Evolutionary conservation across 805 yeast species (phyloP), one percentile per base, ranked within the genome.

Genomic region (Yamadazyma scolyti): DNA sequence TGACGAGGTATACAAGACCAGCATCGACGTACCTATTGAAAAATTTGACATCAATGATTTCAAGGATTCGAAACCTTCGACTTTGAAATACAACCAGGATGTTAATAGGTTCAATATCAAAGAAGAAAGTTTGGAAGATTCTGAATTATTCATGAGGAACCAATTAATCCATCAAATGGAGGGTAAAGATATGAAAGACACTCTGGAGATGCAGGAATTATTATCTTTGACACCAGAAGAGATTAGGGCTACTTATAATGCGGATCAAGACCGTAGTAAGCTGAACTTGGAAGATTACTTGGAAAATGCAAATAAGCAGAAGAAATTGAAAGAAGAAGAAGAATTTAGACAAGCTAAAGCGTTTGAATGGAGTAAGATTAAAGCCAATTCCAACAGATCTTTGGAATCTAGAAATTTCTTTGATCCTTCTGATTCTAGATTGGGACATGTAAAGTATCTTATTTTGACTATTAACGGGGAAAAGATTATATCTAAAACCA

Each of bases 331-430:
- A 19, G 68, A 67, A 21, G 73, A 73, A 35, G 58, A 58, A 22
- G 46, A 58, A 23, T 74, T 73, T 44, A 64, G 77, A 21, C 71
- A 69, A 27, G 47, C 58, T 22, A 62, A 65, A 23, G 78, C 81
- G 0, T 75, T 58, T 37, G 80, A 75, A 31, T 73, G 76, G 73
- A 63, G 73, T 23, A 58, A 44, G 21, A 53, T 58, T 42, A 42
- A 46, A 2, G n/a, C 20, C 23, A 46, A 53, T 11, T 44, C 57
- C n/a, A 58, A 68, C 5, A 49, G 69, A 25, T 52, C 74, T 0
- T 40, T 75, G 9, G 71, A 61, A 28, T 44, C 55, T 10, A 48
- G 54, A 6, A 66, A 65, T 31, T 72, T 71, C 37, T 73, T 73
- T 47, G 60, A 68, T n/a, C 75, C 77, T 14, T 20, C n/a, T 15